A percentile compares a stretch with the other conserved stretches of the same genome.
These are phyloP conservation scores for Myxozyma lipomycoides DNA, from an alignment of 805 yeast genomes.

Conservation along the genomic window DNA sequence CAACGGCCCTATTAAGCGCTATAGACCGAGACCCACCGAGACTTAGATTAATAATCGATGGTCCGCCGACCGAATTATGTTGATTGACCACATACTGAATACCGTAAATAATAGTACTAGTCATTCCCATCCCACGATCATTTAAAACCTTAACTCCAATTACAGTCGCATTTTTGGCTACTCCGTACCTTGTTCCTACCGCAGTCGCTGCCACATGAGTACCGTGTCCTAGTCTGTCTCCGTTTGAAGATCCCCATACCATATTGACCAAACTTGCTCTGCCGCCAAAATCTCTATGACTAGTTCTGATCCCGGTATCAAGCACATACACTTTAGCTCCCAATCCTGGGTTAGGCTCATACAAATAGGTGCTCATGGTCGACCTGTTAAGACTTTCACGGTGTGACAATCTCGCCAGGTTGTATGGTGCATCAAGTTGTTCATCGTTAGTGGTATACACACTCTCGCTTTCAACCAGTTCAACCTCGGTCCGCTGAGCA, in stretches of 20 bases:
- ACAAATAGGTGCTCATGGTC: slow-evolving; percentile 3
- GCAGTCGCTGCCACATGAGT: slow-evolving; percentile 97
- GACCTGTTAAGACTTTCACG: slow-evolving; percentile 7
- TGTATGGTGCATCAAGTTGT: slow-evolving; percentile 17
- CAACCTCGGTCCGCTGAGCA: slow-evolving; percentile 24
- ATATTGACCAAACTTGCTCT: slow-evolving; percentile 54
- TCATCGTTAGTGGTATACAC: slow-evolving; percentile 4
- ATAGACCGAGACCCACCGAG: slow-evolving; percentile 47
- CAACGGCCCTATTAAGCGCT: slow-evolving; percentile 80
- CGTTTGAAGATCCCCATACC: slow-evolving; percentile 17
- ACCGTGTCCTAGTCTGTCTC: slow-evolving; percentile 89
- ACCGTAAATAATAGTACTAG: slow-evolving; percentile 81
- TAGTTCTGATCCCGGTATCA: slow-evolving; percentile 80
- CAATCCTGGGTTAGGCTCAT: slow-evolving; percentile 19
- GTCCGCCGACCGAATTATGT: slow-evolving; percentile 39
- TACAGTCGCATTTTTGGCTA: slow-evolving; percentile 72
- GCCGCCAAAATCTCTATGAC: slow-evolving; percentile 52
- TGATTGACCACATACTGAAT: slow-evolving; percentile 77
- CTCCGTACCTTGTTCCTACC: slow-evolving; percentile 74
- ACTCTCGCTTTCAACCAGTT: slow-evolving; percentile 12
- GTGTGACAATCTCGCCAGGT: slow-evolving; percentile 20
- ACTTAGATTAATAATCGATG: slow-evolving; percentile 57
- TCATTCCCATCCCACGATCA: slow-evolving; percentile 77
- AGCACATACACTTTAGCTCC: slow-evolving; percentile 59
- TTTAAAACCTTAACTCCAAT: slow-evolving; percentile 79